phyloP scores from a whole-genome alignment of 139 green algal species.

The Spirogloea muscicola region DNA sequence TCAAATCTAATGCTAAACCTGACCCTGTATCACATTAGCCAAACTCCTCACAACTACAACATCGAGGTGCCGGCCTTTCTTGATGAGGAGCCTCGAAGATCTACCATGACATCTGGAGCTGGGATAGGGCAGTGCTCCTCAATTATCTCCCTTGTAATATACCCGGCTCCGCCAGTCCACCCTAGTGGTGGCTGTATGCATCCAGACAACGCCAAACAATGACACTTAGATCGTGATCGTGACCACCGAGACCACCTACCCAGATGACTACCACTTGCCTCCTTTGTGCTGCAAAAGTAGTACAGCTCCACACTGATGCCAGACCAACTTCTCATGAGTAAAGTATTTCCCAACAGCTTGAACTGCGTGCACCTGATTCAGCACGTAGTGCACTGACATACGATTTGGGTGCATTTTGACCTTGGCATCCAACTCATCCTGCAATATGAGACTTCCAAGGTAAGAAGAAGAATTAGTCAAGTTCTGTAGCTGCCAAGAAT shows the following conservation, averaged over 20 bases:
- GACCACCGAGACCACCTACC: neutral
- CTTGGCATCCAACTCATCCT: slow-evolving; percentile 58
- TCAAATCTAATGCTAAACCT: too few relatives aligned
- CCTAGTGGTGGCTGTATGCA: slow-evolving; percentile 43
- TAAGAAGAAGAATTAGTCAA: neutral
- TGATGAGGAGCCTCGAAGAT: too few relatives aligned
- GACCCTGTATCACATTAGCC: too few relatives aligned
- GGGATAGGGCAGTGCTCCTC: slow-evolving; percentile 18
- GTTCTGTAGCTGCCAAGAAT: neutral
- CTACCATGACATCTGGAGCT: slow-evolving; percentile 21
- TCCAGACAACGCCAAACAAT: neutral
- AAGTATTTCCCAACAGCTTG: too few relatives aligned
- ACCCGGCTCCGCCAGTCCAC: slow-evolving; percentile 72
- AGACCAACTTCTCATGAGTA: neutral
- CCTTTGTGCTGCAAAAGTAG: neutral
- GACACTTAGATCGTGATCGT: neutral
- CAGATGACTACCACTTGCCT: neutral
- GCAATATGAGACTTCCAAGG: neutral
- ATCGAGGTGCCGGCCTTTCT: too few relatives aligned
- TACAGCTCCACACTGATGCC: neutral
- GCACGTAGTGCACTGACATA: slow-evolving; percentile 62
- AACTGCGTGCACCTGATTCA: slow-evolving; percentile 51
- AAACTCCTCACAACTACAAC: too few relatives aligned
- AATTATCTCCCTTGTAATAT: slow-evolving; percentile 77
- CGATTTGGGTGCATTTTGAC: slow-evolving; percentile 10